Evolutionary conservation across 2,329 filamentous ascomycete species (phyloP).

Genomic region (Colletotrichum echinochloae): DNA sequence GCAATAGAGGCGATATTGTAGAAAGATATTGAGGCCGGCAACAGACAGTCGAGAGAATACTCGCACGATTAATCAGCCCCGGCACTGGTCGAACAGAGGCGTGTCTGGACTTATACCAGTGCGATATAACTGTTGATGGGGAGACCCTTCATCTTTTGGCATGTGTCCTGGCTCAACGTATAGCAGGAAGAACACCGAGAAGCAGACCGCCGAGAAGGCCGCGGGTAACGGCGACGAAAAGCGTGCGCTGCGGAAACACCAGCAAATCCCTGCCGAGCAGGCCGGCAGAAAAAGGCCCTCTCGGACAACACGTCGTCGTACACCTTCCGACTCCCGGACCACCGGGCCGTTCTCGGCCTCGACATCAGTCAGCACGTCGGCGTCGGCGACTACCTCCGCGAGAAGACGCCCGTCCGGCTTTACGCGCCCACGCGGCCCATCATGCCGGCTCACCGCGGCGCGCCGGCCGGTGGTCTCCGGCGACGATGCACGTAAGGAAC

Average conservation of each 20-base stretch:
- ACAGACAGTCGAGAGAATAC: no score
- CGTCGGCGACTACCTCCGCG: conserved; percentile 63
- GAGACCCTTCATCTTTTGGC: no score
- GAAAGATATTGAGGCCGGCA: no score
- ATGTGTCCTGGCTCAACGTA: no score
- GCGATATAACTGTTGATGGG: no score
- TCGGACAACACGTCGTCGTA: conserved; percentile 59
- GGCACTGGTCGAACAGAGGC: no score
- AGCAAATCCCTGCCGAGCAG: conserved; percentile 60
- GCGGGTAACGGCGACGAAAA: conserved; percentile 46
- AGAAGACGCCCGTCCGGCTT: conserved; percentile 62
- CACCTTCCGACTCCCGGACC: conserved; percentile 58
- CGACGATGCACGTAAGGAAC: neutral
- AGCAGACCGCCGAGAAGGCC: conserved; percentile 52
- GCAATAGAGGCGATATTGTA: no score
- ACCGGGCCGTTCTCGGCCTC: conserved; percentile 57
- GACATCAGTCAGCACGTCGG: conserved; percentile 65
- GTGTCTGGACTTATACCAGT: no score
- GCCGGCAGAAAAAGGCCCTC: conserved; percentile 50
- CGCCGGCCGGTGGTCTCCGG: neutral
- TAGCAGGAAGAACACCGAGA: conserved; percentile 58
- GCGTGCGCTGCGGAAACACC: conserved; percentile 55
- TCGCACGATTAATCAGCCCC: no score
- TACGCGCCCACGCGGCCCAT: conserved; percentile 64
- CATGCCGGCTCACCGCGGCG: conserved; percentile 42